Conservation (phyloP, 2,329 filamentous ascomycete genomes). For the Westerdykella aurantiaca region DNA sequence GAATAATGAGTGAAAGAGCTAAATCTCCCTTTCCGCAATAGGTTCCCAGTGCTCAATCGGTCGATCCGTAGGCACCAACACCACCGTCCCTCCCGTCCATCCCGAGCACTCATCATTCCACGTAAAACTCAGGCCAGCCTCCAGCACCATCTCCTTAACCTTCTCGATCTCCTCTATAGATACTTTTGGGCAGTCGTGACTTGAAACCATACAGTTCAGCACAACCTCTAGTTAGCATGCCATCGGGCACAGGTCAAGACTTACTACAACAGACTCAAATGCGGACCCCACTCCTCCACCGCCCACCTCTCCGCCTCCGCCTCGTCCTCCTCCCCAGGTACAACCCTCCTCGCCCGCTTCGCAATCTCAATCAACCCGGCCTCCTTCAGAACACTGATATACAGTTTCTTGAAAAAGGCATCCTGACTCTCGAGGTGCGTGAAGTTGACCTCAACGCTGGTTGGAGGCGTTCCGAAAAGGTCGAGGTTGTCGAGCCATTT, state of each 20-base stretch:
- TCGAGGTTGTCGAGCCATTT: constrained; percentile 29
- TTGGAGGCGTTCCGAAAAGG: constrained; percentile 17
- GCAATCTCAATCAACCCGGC: constrained; percentile 25
- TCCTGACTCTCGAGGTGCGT: constrained; percentile 29
- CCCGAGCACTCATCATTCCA: constrained; percentile 18
- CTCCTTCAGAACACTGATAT: constrained; percentile 31
- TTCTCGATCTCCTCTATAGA: constrained; percentile 15
- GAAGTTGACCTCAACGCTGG: constrained; percentile 23
- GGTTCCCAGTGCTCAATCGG: constrained; percentile 35
- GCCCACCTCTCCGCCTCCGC: constrained; percentile 26
- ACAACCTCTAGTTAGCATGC: not conserved
- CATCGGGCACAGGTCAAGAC: constrained; percentile 8
- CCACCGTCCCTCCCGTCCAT: constrained; percentile 35
- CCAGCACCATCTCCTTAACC: constrained; percentile 16
- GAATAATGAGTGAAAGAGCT: too few species aligned
- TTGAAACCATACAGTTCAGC: constrained; percentile 3
- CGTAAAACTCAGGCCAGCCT: constrained; percentile 19
- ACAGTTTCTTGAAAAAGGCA: constrained; percentile 38
- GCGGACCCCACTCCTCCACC: constrained; percentile 31
- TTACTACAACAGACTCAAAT: constrained; percentile 41
- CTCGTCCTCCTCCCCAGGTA: constrained; percentile 21
- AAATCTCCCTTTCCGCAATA: constrained; percentile 23
- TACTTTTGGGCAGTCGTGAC: constrained; percentile 24
- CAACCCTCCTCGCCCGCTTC: constrained; percentile 19
- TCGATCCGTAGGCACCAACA: constrained; percentile 37